Evolutionary conservation across 2,329 filamentous ascomycete genomes (phyloP).

Genomic region (Aspergillus awamori): DNA sequence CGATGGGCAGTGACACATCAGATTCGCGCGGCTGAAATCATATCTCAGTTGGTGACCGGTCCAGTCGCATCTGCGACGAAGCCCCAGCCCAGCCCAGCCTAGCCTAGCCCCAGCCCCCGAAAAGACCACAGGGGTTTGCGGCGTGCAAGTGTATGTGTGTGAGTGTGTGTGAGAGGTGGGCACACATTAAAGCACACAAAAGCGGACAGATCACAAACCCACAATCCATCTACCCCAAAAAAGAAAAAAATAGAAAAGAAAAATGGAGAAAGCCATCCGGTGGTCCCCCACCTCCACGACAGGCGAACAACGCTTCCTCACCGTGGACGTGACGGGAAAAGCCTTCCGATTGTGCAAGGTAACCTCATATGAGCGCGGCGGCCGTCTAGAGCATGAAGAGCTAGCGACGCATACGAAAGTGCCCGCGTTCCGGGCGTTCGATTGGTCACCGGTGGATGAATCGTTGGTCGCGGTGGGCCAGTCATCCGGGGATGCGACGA

Average conservation of each 20-base stretch:
- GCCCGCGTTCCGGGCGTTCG: constrained; percentile 65
- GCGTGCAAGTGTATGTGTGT: too few species aligned
- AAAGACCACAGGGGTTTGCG: too few species aligned
- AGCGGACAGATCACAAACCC: background rate
- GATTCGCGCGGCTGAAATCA: constrained; percentile 2
- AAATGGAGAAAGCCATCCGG: constrained; percentile 57
- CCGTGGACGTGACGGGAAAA: constrained; percentile 63
- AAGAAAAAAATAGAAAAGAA: background rate
- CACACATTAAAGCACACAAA: background rate
- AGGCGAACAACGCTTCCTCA: constrained; percentile 59
- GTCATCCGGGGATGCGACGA: constrained; percentile 62
- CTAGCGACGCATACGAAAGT: constrained; percentile 58
- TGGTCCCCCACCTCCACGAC: constrained; percentile 63
- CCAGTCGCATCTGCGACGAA: constrained; percentile 10
- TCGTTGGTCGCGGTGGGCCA: constrained; percentile 63
- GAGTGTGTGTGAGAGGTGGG: too few species aligned
- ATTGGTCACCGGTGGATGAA: constrained; percentile 64
- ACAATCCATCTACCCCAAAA: background rate
- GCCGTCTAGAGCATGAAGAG: constrained; percentile 55
- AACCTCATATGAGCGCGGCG: constrained; percentile 37
- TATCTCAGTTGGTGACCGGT: constrained; percentile 5
- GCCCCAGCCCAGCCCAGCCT: too few species aligned
- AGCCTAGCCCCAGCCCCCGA: background rate
- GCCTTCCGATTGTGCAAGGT: constrained; percentile 62
- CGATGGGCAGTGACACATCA: background rate